Percentiles rank a stretch among this genome's conserved stretches.
phyloP scores from a whole-genome alignment of 192 early-diverging fungal genomes.

The Radiomyces spectabilis region DNA sequence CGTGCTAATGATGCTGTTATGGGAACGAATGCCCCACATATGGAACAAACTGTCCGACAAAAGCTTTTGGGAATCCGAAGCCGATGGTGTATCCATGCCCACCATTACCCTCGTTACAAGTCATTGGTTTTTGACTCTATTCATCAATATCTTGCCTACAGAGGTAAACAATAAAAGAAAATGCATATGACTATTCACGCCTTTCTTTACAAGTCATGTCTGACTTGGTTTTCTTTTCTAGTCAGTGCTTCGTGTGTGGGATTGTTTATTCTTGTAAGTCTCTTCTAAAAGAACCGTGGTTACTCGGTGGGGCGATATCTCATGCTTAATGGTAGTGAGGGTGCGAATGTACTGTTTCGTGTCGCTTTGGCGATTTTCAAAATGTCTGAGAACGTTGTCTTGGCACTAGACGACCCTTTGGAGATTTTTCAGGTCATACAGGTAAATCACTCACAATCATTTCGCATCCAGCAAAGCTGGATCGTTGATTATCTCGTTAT shows the following conservation, averaged over 20 bases:
- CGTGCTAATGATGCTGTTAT: constrained; percentile 54
- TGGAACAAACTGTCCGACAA: constrained; percentile 39
- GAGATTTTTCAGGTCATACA: constrained; percentile 44
- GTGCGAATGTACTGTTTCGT: constrained; percentile 62
- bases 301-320: background rate
- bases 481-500: constrained; percentile 14
- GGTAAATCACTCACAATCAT: background rate
- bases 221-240: constrained; percentile 2
- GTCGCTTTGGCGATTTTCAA: constrained; percentile 61
- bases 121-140: constrained; percentile 79
- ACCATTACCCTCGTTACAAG: constrained; percentile 69
- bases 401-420: constrained; percentile 42
- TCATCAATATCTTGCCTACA: constrained; percentile 68
- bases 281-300: background rate
- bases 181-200: background rate
- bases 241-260: constrained; percentile 60
- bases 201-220: background rate
- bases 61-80: constrained; percentile 38
- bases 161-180: constrained; percentile 31
- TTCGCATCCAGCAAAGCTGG: background rate
- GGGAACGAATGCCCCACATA: constrained; percentile 40
- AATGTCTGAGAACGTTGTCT: constrained; percentile 49
- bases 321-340: constrained; percentile 22
- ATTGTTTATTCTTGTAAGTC: constrained; percentile 53
- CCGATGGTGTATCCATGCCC: constrained; percentile 44